Percentiles rank a stretch among this genome's conserved stretches.
phyloP scores from a whole-genome alignment of 129 eudicot genomes.

The Flaveria robusta region DNA sequence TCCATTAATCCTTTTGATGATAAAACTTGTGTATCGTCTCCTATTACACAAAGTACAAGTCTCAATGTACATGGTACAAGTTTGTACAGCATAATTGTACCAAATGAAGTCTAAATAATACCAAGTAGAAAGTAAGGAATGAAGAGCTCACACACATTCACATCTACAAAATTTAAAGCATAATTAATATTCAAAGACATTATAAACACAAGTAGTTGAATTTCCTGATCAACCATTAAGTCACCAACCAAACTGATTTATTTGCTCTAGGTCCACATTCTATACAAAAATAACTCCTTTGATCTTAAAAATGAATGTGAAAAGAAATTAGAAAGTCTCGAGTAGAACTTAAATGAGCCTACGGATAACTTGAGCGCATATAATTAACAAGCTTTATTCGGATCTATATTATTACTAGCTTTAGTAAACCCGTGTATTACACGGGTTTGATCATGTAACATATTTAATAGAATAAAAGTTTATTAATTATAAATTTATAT shows the following conservation, averaged over 20 bases:
- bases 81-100: background rate
- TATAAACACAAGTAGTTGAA: slow-evolving; percentile 31
- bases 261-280: slow-evolving; percentile 6
- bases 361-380: too few species aligned
- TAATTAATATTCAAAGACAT: slow-evolving; percentile 12
- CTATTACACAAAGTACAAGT: background rate
- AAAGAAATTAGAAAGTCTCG: too few species aligned
- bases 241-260: slow-evolving; percentile 23
- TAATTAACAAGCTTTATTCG: too few species aligned
- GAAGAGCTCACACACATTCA: background rate
- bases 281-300: background rate
- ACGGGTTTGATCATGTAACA: too few species aligned
- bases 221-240: slow-evolving; percentile 34
- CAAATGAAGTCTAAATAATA: background rate
- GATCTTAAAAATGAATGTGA: background rate
- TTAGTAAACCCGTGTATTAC: too few species aligned
- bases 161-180: slow-evolving; percentile 16
- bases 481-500: too few species aligned
- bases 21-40: too few species aligned
- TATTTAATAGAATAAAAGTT: too few species aligned
- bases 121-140: slow-evolving; percentile 3
- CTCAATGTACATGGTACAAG: background rate
- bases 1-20: too few species aligned
- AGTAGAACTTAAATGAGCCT: too few species aligned
- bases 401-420: too few species aligned